A percentile compares a stretch with the other conserved stretches of the same genome.
phyloP scores from a whole-genome alignment of 805 yeast species.

The Candida maltosa region DNA sequence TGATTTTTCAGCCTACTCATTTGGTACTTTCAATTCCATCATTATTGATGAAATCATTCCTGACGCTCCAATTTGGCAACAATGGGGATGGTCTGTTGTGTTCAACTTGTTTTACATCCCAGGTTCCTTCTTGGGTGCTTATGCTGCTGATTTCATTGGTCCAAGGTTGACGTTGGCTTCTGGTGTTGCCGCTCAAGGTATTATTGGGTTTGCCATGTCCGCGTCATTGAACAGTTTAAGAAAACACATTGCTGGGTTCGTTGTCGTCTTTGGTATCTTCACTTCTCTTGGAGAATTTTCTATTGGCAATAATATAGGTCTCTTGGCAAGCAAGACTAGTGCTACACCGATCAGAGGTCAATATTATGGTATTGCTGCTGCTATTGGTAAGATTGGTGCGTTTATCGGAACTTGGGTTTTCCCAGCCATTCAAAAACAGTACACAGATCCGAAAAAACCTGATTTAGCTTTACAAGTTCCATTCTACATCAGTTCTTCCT shows the following conservation, averaged over 20 bases:
- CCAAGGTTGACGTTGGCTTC: constrained; percentile 73
- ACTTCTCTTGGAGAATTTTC: constrained; percentile 89
- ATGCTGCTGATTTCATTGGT: constrained; percentile 82
- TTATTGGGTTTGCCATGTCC: constrained; percentile 82
- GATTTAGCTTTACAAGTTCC: constrained; percentile 67
- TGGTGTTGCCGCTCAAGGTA: constrained; percentile 73
- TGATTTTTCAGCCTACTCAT: constrained; percentile 84
- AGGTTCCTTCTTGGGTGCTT: constrained; percentile 86
- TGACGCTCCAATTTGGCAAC: constrained; percentile 59
- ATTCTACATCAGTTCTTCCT: constrained; percentile 75
- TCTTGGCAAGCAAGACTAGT: constrained; percentile 80
- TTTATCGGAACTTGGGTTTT: constrained; percentile 87
- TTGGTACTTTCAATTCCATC: constrained; percentile 76
- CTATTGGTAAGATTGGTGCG: constrained; percentile 89
- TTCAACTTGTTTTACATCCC: constrained; percentile 86
- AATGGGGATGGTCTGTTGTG: constrained; percentile 92
- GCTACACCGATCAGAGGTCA: constrained; percentile 89
- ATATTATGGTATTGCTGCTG: constrained; percentile 89
- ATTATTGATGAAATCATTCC: constrained; percentile 61
- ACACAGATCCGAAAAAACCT: constrained; percentile 37
- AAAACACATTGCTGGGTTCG: constrained; percentile 70
- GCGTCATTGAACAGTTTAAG: constrained; percentile 56
- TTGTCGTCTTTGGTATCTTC: constrained; percentile 86
- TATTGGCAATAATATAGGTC: constrained; percentile 89
- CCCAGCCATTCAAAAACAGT: constrained; percentile 69